Evolutionary conservation across 495 filamentous ascomycete species (phyloP), one percentile per base, ranked within the genome.

Genomic region (Clavariopsis aquatica): DNA sequence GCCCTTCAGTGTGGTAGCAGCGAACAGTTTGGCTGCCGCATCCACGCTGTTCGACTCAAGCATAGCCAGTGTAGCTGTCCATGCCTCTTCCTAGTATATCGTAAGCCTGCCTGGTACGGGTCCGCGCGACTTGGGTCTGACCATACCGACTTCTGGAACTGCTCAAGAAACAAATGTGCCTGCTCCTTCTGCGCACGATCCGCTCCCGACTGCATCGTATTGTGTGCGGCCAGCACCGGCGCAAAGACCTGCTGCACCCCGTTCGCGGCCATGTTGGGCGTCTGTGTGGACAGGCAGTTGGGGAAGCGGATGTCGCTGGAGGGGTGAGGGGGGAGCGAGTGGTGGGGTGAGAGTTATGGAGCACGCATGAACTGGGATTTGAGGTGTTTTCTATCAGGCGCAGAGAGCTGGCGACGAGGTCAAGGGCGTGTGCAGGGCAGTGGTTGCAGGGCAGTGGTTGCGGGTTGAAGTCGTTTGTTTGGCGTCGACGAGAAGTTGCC

Each of bases 131-230:
- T 27, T n/a, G 12, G 41, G 23, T 55, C n/a, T 8, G 59, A 63
- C 85, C 92, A 63, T 77, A 96, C 93, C 72, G 94, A 96, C 84
- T 98, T 99, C 85, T 99, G 94, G 80, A 97, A 99, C 62, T 86
- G 86, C 78, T 94, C 91, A 54, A 99, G 83, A 76, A 87, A 98
- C 69, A 93, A 86, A 74, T 94, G 89, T 38, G 94, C 94, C 72
- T 88, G 86, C 74, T 88, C 85, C 79, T 98, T 99, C 76, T 93
- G 88, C 34, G 86, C 79, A 72, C 87, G 83, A 71, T 92, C 84
- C 65, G 87, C 88, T 79, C 89, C 91, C 76, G 90, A 81, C 52
- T 87, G 88, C 91, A 99, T 95, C 61, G 92, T 95, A 73, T 86
- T 81, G 79, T 97, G 84, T 62, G 95, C 95, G 69, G 85, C 84